Percentiles rank a stretch among this genome's conserved stretches.
These are phyloP conservation scores for Aspergillaceae sp. DNA, from an alignment of 2,329 filamentous ascomycete species.

Conservation along the genomic window DNA sequence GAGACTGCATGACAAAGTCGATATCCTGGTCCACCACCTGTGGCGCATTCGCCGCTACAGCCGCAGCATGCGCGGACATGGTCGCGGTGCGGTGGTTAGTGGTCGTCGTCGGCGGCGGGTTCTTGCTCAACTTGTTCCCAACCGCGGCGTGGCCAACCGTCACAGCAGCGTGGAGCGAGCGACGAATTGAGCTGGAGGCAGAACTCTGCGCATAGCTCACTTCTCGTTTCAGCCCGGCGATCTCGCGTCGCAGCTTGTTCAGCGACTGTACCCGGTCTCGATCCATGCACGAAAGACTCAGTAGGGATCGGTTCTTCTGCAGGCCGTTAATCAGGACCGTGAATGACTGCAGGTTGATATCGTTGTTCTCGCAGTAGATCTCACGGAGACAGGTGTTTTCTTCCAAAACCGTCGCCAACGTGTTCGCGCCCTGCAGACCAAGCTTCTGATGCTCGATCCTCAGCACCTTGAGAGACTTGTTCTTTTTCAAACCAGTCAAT, in stretches of 20 bases:
- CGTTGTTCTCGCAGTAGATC: conserved; percentile 63
- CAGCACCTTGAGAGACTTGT: conserved; percentile 53
- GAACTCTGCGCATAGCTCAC: conserved; percentile 20
- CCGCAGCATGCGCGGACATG: conserved; percentile 9
- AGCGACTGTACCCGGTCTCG: conserved; percentile 54
- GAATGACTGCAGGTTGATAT: conserved; percentile 61
- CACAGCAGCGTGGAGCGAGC: conserved; percentile 36
- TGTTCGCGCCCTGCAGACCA: conserved; percentile 60
- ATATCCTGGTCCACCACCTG: conserved; percentile 31
- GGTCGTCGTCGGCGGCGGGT: conserved; percentile 8
- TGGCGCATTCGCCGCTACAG: conserved; percentile 12
- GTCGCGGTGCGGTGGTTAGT: neutral
- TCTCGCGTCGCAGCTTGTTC: conserved; percentile 49
- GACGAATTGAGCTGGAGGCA: conserved; percentile 33
- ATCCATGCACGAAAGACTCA: conserved; percentile 56
- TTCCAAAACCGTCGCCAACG: conserved; percentile 59
- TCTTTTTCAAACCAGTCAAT: conserved; percentile 55
- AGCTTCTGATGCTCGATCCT: conserved; percentile 61
- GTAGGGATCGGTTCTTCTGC: conserved; percentile 54
- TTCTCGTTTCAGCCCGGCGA: conserved; percentile 44
- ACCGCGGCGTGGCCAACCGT: conserved; percentile 21
- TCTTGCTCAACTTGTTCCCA: conserved; percentile 27
- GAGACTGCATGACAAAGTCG: conserved; percentile 31
- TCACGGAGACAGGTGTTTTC: conserved; percentile 55
- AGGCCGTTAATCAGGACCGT: conserved; percentile 61